Percentiles rank a stretch among this genome's conserved stretches.
Evolutionary conservation across 495 filamentous ascomycete genomes (phyloP).

Genomic region (Penicillium coprophilum): DNA sequence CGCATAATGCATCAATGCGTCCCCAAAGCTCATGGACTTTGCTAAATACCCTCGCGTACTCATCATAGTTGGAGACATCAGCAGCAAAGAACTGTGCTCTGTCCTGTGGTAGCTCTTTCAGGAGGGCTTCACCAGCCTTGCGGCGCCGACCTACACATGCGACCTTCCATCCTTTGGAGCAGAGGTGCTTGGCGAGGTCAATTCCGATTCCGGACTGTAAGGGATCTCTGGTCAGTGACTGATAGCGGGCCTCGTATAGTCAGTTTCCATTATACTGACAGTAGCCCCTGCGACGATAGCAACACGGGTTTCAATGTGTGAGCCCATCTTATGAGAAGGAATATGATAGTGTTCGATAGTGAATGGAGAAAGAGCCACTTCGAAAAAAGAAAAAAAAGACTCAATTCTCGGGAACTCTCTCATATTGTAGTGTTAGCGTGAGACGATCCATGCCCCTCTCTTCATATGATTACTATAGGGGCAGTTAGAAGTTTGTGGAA

Average conservation of each 20-base stretch:
- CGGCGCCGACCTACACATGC: constrained; percentile 28
- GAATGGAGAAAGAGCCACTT: background rate
- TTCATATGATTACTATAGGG: background rate
- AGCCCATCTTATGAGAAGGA: constrained; percentile 10
- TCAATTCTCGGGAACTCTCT: background rate
- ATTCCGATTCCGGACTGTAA: constrained; percentile 32
- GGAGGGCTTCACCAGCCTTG: constrained; percentile 18
- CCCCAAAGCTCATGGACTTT: constrained; percentile 24
- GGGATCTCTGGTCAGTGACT: background rate
- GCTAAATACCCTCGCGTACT: constrained; percentile 21
- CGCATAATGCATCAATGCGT: constrained; percentile 29
- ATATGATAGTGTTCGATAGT: background rate
- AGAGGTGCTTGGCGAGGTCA: constrained; percentile 26
- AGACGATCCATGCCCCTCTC: constrained; percentile 2
- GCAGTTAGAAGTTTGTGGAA: background rate
- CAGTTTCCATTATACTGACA: constrained; percentile 17
- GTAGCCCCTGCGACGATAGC: constrained; percentile 25
- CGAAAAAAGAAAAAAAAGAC: background rate
- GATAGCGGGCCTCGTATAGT: background rate
- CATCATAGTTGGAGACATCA: constrained; percentile 30
- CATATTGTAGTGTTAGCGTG: background rate
- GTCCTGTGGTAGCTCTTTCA: constrained; percentile 11
- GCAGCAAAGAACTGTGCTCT: constrained; percentile 25
- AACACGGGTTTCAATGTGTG: constrained; percentile 18
- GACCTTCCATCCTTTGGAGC: constrained; percentile 26